Evolutionary conservation across 345 rosid species (phyloP).

Genomic region (Fremontodendron californicum): DNA sequence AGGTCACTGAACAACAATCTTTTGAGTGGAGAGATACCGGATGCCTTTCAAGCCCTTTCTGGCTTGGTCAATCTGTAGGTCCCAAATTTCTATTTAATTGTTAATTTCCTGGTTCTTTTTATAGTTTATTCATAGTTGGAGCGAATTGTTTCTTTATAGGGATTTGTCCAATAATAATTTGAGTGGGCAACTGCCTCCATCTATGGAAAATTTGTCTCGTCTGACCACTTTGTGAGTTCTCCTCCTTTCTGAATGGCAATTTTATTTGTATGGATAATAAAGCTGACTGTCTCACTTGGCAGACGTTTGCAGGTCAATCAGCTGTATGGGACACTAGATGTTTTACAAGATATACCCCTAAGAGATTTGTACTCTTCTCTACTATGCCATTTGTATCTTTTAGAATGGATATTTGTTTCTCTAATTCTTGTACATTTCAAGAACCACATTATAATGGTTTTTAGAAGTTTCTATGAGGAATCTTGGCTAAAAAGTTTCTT

Average conservation of each 20-base stretch:
- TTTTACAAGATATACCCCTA: conserved; percentile 79
- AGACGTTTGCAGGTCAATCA: conserved; percentile 89
- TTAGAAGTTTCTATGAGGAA: conserved; percentile 1
- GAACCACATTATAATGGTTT: neutral
- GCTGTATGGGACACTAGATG: conserved; percentile 81
- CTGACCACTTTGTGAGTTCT: conserved; percentile 77
- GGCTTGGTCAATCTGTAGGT: conserved; percentile 85
- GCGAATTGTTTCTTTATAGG: conserved; percentile 38
- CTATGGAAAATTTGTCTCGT: conserved; percentile 52
- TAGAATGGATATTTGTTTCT: neutral
- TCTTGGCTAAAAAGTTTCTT: conserved; percentile 5
- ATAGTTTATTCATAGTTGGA: neutral
- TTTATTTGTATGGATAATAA: neutral
- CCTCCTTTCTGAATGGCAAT: neutral
- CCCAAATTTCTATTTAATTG: neutral
- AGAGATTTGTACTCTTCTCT: conserved; percentile 65
- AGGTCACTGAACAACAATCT: conserved; percentile 81
- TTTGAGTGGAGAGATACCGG: conserved; percentile 88
- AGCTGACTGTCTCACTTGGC: conserved; percentile 43
- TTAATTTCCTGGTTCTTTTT: neutral
- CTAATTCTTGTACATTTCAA: neutral
- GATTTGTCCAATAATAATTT: conserved; percentile 81
- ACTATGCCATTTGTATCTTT: conserved; percentile 21
- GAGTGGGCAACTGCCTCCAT: conserved; percentile 79
- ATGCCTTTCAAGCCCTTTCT: conserved; percentile 58